Evolutionary conservation across 495 filamentous ascomycete species (phyloP), one percentile per base, ranked within the genome.

Genomic region (Aspergillus coremiiformis): DNA sequence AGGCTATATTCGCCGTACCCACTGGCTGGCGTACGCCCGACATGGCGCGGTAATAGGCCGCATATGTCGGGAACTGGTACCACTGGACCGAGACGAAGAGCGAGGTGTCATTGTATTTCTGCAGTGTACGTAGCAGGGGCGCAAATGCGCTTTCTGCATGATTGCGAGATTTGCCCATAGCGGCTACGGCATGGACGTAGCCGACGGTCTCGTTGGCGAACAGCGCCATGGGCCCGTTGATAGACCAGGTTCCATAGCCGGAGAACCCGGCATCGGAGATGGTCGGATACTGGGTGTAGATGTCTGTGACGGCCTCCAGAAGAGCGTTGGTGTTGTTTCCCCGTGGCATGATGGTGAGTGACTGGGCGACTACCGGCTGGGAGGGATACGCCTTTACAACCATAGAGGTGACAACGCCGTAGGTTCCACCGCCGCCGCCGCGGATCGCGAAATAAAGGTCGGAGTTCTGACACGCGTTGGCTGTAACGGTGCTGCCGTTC

Each of bases 371-470:
- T 0, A 63, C 39, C 17, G 52, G 52, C 7, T 55, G 52, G 1
- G 52, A 51, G 4, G 72, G 66, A 55, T 71, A 68, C 5, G 66
- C 66, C 53, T 74, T 73, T 44, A 76, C 51, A 5, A 69, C 74
- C 24, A 69, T 60, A 21, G 63, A 68, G 23, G 73, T 47, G 12
- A 77, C 71, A 14, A 78, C 67, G 21, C 69, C 76, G 49, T 73
- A 80, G 33, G 66, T 78, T n/a, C 75, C 73, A 6, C 63, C 64
- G 5, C 78, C 78, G 9, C 66, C 66, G 43, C 61, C 56, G 2
- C 80, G 71, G 23, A 83, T 58, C 2, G 74, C 74, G 9, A 69
- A 82, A 66, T 81, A 85, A 17, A 84, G 75, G 42, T 85, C 81
- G 0, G 75, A 35, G 54, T 84, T 75, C 45, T 69, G 62, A 26